Conservation (phyloP, 2,329 filamentous ascomycete species). For the Pestalotiopsis sp. region DNA sequence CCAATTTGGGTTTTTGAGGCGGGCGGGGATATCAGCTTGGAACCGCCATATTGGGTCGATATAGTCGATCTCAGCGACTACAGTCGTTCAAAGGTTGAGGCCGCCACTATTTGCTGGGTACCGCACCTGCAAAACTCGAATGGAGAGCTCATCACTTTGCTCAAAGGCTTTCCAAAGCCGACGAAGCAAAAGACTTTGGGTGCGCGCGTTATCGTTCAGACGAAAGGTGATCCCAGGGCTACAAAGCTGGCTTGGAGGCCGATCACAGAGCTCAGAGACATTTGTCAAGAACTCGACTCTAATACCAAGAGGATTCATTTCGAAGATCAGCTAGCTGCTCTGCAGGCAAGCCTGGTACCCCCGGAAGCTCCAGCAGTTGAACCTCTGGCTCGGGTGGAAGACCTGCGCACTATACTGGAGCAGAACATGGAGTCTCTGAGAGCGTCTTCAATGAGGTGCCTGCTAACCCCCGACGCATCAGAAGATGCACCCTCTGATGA, state of each 20-base stretch:
- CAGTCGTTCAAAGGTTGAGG: slow-evolving; percentile 10
- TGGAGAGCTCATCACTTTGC: slow-evolving; percentile 25
- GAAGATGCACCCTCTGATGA: background rate
- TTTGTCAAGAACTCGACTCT: slow-evolving; percentile 11
- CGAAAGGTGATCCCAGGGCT: background rate
- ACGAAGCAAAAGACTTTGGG: background rate
- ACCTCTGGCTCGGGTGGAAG: background rate
- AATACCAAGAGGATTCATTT: slow-evolving; percentile 19
- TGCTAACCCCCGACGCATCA: background rate
- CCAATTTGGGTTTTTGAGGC: slow-evolving; percentile 27
- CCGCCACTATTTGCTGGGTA: slow-evolving; percentile 28
- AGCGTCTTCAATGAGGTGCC: background rate
- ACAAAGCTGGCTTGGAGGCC: slow-evolving; percentile 16
- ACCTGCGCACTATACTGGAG: background rate
- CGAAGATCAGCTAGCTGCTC: slow-evolving; percentile 19
- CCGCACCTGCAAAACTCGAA: slow-evolving; percentile 21
- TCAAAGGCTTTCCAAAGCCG: slow-evolving; percentile 18
- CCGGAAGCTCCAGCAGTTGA: background rate
- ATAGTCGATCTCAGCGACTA: slow-evolving; percentile 15
- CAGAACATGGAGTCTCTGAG: background rate
- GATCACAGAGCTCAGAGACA: slow-evolving; percentile 13
- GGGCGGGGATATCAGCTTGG: background rate
- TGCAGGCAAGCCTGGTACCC: background rate
- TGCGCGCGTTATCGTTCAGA: background rate
- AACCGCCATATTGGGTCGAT: slow-evolving; percentile 12